A percentile compares a stretch with the other conserved stretches of the same genome.
phyloP scores from a whole-genome alignment of 306 rosid species.

The Gillenia trifoliata region DNA sequence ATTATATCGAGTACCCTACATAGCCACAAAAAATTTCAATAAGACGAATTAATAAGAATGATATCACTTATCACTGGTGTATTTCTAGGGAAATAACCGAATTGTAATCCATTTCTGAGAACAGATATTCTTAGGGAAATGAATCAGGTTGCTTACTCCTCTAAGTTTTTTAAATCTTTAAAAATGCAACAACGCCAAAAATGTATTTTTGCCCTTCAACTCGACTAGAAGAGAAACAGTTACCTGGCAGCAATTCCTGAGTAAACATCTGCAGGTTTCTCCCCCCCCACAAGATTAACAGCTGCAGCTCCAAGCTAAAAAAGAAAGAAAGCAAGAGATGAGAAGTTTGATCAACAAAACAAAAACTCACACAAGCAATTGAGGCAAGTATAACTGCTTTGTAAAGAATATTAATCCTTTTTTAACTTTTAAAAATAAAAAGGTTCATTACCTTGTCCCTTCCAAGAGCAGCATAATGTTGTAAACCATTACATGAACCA shows the following conservation, averaged over 20 bases:
- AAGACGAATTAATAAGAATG: not conserved
- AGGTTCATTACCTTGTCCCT: constrained; percentile 79
- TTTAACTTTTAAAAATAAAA: not conserved
- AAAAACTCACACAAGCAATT: not conserved
- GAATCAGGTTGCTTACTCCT: not conserved
- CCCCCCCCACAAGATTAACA: constrained; percentile 86
- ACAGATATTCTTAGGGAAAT: not conserved
- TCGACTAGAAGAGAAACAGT: constrained; percentile 2
- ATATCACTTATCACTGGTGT: not conserved
- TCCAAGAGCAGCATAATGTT: constrained; percentile 98
- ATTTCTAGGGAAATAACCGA: not conserved
- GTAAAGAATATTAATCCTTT: not conserved
- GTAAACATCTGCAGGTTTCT: constrained; percentile 94
- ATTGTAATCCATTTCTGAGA: not conserved
- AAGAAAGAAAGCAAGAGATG: not conserved
- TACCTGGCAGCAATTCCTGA: constrained; percentile 91
- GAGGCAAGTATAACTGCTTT: too few species aligned
- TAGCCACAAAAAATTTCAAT: constrained; percentile 14
- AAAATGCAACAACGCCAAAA: not conserved
- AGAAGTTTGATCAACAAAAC: not conserved
- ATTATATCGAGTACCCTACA: constrained; percentile 91
- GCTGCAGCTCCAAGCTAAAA: constrained; percentile 90
- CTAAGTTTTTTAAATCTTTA: not conserved
- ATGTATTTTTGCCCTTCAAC: not conserved
- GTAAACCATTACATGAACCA: constrained; percentile 99